Evolutionary conservation across 768 basidiomycete species (phyloP), one percentile per base, ranked within the genome.

Genomic region (Leucogyrophana mollusca): DNA sequence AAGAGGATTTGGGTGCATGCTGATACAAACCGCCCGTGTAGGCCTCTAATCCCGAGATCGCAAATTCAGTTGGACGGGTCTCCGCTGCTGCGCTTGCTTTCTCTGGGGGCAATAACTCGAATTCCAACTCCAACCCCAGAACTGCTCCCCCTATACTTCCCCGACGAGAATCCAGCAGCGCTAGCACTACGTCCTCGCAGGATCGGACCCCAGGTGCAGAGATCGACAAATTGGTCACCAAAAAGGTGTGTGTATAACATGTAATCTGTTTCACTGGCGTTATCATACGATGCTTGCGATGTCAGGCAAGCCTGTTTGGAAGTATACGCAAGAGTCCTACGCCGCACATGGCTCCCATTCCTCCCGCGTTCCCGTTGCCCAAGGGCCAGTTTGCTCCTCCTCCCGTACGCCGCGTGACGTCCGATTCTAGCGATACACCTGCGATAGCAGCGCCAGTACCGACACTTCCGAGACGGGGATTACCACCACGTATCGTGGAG

Each of bases 61-160:
- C 57, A 17, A 69, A 60, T 40, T 69, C 74, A 9, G 64, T 76
- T 27, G 80, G 80, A 5, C 74, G 80, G 20, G 73, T 85, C 23
- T 81, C 83, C 1, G 79, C 83, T 4, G 77, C 80, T 3, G 72
- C 79, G 16, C 59, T 72, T 9, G 70, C 76, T 25, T 76, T 81
- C 52, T 64, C 58, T 5, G 47, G 52, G 11, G 47, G 41, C 11
- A 43, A 35, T 11, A 30, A 30, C 13, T 16, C 21, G 14, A 33
- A 39, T 2, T 25, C 40, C 27, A 18, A 10, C 4, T 18, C 30
- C 14, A 34, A 3, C 35, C n/a, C 14, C 24, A 10, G 43, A 3
- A n/a, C n/a, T 17, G 37, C 27, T 9, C 41, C 43, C 22, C 55
- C 65, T 11, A 53, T 46, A 30, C 53, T 53, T 51, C 50, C 56